phyloP scores from a whole-genome alignment of 1,284 basidiomycete species.

The Meira nashicola region DNA sequence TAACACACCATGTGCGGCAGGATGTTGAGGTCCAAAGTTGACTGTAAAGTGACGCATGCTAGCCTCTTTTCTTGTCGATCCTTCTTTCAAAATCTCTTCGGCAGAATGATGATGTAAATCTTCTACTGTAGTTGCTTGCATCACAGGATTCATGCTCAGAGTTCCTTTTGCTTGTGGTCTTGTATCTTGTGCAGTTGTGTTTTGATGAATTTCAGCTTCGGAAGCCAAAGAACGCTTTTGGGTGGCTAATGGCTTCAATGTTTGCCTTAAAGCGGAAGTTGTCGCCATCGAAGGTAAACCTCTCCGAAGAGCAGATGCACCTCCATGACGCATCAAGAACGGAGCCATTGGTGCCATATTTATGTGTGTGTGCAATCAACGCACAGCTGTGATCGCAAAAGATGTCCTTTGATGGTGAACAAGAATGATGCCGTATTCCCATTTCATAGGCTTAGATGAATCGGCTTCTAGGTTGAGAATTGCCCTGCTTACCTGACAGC shows the following conservation, averaged over 20 bases:
- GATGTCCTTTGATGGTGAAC: too few relatives aligned
- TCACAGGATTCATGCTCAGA: conserved; percentile 23
- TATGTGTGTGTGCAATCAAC: too few relatives aligned
- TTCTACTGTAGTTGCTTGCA: conserved; percentile 36
- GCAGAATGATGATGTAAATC: conserved; percentile 69
- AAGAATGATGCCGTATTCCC: too few relatives aligned
- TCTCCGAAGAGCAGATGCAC: background rate
- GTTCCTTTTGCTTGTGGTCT: conserved; percentile 22
- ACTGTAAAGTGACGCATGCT: conserved; percentile 62
- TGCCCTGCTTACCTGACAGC: too few relatives aligned
- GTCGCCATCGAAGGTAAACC: too few relatives aligned
- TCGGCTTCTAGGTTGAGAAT: too few relatives aligned
- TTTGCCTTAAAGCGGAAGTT: too few relatives aligned
- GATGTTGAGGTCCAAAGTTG: conserved; percentile 71
- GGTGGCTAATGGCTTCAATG: too few relatives aligned
- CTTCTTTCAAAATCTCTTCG: conserved; percentile 71
- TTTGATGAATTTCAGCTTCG: conserved; percentile 17
- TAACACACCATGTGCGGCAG: conserved; percentile 95
- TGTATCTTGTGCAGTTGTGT: conserved; percentile 16
- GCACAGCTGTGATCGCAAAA: too few relatives aligned
- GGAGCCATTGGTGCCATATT: conserved; percentile 6
- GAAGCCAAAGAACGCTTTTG: conserved; percentile 28
- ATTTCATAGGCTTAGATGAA: too few relatives aligned
- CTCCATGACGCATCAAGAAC: conserved; percentile 3
- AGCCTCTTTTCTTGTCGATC: conserved; percentile 68